These are phyloP conservation scores for Allomyces macrogynus DNA, from an alignment of 192 early-diverging fungal species.

Conservation along the genomic window DNA sequence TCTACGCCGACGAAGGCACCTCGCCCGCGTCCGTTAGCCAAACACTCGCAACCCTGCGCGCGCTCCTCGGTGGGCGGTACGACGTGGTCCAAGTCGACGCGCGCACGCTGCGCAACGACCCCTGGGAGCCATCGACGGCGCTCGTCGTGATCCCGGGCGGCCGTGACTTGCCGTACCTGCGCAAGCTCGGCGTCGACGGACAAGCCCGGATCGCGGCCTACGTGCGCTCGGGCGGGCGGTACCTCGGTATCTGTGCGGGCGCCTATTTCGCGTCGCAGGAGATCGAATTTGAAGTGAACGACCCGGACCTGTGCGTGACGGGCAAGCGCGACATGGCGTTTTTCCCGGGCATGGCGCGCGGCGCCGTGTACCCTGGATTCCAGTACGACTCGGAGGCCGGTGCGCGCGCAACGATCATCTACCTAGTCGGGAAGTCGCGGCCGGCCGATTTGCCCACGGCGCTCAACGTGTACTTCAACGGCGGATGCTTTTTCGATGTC, in stretches of 20 bases:
- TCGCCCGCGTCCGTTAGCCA: conserved; percentile 32
- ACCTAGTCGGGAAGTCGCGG: conserved; percentile 10
- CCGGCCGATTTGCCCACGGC: not conserved
- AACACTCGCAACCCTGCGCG: conserved; percentile 47
- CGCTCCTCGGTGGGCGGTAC: conserved; percentile 56
- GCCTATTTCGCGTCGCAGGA: conserved; percentile 53
- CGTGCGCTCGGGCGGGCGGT: conserved; percentile 57
- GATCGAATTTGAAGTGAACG: conserved; percentile 59
- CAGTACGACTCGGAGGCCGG: conserved; percentile 63
- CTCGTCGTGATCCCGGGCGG: conserved; percentile 81
- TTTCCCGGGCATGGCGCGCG: conserved; percentile 42
- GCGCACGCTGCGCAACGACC: conserved; percentile 41
- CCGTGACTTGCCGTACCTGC: conserved; percentile 59
- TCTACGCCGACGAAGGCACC: conserved; percentile 66
- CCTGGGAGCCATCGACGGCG: conserved; percentile 75
- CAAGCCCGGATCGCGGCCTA: conserved; percentile 42
- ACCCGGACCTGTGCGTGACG: conserved; percentile 34
- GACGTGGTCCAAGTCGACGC: conserved; percentile 75
- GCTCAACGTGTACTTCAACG: conserved; percentile 19
- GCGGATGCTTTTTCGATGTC: conserved; percentile 19
- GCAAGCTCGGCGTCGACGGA: conserved; percentile 38
- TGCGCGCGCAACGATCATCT: conserved; percentile 35
- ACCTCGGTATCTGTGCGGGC: conserved; percentile 84
- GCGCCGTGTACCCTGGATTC: conserved; percentile 62
- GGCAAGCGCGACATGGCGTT: conserved; percentile 56